Percentiles rank a stretch among this genome's conserved stretches.
phyloP scores from a whole-genome alignment of 805 yeast genomes.

The Starmerella bombicola region DNA sequence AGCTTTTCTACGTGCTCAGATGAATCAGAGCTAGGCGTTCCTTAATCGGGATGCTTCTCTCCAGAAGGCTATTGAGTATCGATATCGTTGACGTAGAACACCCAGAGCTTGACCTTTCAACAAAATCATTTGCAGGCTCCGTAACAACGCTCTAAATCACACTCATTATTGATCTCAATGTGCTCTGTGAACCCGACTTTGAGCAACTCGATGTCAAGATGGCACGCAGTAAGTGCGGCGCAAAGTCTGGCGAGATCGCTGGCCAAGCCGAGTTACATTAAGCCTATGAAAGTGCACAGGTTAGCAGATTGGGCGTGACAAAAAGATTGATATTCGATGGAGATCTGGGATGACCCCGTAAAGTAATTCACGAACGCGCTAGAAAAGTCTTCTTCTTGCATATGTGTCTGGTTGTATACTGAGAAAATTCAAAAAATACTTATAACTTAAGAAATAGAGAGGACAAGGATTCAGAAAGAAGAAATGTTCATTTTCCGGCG shows the following conservation, averaged over 20 bases:
- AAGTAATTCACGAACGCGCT: too few species aligned
- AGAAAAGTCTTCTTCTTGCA: too few species aligned
- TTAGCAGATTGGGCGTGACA: too few species aligned
- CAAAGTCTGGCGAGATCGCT: constrained; percentile 64
- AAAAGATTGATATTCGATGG: too few species aligned
- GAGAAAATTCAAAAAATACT: too few species aligned
- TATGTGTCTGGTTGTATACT: too few species aligned
- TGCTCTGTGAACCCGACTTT: constrained; percentile 37
- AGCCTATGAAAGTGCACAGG: too few species aligned
- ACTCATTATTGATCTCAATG: constrained; percentile 33
- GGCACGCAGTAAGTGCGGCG: constrained; percentile 80
- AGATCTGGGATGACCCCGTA: too few species aligned
- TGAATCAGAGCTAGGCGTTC: constrained; percentile 38
- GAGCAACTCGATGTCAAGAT: constrained; percentile 63
- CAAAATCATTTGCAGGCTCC: constrained; percentile 45
- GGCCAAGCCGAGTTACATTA: too few species aligned
- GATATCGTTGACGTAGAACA: constrained; percentile 58
- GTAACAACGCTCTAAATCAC: constrained; percentile 54
- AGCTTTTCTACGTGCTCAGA: constrained; percentile 29
- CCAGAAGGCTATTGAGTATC: constrained; percentile 30
- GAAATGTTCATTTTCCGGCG: too few species aligned
- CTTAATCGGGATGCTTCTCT: constrained; percentile 22
- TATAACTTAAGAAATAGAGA: too few species aligned
- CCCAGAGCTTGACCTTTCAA: constrained; percentile 61
- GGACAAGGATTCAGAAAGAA: too few species aligned